Conservation (phyloP, 2,329 filamentous ascomycete genomes). For the Colletotrichum musae region DNA sequence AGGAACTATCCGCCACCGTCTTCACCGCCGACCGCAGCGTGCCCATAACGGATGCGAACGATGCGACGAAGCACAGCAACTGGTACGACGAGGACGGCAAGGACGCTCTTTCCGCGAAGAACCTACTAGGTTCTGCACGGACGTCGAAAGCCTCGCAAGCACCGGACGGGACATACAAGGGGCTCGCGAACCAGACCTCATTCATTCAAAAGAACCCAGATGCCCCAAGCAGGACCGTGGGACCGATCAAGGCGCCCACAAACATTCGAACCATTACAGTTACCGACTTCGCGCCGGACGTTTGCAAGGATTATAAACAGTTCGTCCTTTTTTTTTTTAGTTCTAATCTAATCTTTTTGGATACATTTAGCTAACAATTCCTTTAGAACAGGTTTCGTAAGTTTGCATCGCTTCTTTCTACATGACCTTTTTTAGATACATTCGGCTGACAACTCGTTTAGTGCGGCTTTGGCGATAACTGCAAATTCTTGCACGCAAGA, state of each 20-base stretch:
- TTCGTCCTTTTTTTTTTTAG: no score
- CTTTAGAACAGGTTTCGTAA: constrained; percentile 57
- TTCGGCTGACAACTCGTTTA: constrained; percentile 50
- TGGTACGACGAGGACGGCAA: constrained; percentile 86
- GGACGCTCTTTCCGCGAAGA: constrained; percentile 63
- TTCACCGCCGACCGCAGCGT: constrained; percentile 74
- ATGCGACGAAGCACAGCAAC: constrained; percentile 90
- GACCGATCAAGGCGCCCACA: constrained; percentile 88
- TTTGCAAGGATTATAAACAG: constrained; percentile 83
- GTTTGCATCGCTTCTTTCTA: no score
- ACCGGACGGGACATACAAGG: constrained; percentile 81
- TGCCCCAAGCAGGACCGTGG: constrained; percentile 78
- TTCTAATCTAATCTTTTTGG: no score
- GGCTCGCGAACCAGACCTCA: constrained; percentile 77
- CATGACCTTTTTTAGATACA: no score
- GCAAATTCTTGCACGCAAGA: constrained; percentile 84
- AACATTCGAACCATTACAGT: constrained; percentile 93
- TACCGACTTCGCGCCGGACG: constrained; percentile 91
- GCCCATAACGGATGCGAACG: constrained; percentile 78
- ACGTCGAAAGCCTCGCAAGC: constrained; percentile 41
- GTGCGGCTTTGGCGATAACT: constrained; percentile 77
- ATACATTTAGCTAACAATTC: no score
- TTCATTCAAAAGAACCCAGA: constrained; percentile 89
- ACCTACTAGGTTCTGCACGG: constrained; percentile 71
- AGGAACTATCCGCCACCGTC: constrained; percentile 65